Base-by-base conservation (phyloP, 2,329 filamentous ascomycete species). In the Ambrosiella beaveri region DNA sequence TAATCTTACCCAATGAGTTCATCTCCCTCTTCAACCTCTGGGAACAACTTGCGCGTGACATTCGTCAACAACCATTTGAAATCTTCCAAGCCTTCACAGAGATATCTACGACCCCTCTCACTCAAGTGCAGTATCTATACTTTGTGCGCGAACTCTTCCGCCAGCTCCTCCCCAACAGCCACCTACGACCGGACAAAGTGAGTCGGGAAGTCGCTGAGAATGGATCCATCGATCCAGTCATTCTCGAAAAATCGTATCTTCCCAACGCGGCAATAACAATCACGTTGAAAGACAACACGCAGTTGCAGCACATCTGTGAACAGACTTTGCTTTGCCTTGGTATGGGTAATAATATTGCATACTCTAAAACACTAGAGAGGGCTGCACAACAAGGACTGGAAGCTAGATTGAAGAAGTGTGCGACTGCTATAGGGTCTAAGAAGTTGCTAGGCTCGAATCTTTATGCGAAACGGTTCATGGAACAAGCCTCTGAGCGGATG, bases 291-390 rank as follows among this genome's bases (percentile, higher is more conserved):
- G 85, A 88, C 62, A 90, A 93, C 63, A 82, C 83, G 36, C 86
- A 85, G 66, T 74, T 90, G 41, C 82, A 83, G 1, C 69, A 90
- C 8, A 68, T 86, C 37, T 70, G 88, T 0, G 87, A 91, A 69
- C 59, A 60, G 39, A 45, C 52, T 11, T 49, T 60, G 2, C 54
- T 60, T n/a, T 56, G 56, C 6, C 53, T 58, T 2, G 55, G 52
- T 12, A 12, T 54, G 3, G 53, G 40, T 7, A 17, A 12, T 12
- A 35, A 17, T 1, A 35, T 58, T 17, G 17, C 19, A 15, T 19
- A 39, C 13, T 47, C 53, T 6, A 40, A 53, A 17, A 36, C 36
- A 8, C 38, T 61, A 36, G 12, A 37, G 15, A 45, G 52, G 19
- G 40, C 45, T 9, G 59, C 56, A 7, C 39, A 55, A 41, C 55